Evolutionary conservation across 352 stramenopile genomes (phyloP), one percentile per base, ranked within the genome.

Genomic region (Phytophthora podocarpi): DNA sequence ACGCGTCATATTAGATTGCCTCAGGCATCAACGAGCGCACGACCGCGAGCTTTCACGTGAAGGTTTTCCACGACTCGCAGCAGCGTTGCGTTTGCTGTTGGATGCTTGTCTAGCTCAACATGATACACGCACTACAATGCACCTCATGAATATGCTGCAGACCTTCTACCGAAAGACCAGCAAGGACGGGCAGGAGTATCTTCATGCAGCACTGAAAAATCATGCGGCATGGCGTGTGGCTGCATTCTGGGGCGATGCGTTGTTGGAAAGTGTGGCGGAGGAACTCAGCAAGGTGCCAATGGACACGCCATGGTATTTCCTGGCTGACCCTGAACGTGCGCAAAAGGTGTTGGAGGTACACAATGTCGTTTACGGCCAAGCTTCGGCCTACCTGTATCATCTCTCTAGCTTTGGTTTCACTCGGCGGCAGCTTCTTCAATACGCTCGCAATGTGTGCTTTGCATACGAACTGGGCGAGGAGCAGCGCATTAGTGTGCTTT

Each of bases 61-160:
- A 21, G 86, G 86, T 0, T 95, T 83, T 46, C 64, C 71, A 31
- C 73, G 82, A 47, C 70, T 95, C 7, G 55, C 74, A 1, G 65
- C 66, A 1, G 77, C 83, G 2, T 43, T 95, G 32, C 76, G 70
- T 27, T 59, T 95, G 13, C 36, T 95, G 20, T 51, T 95, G 21
- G 70, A 90, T 56, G 84, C 82, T 0, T 87, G 80, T 51, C 56
- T 79, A 10, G 77, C 90, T 45, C 67, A 73, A 20, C 71, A 89
- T 32, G 86, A 95, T 51, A 90, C 69, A 12, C 80, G 75, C 21
- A 87, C 70, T 0, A 85, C 76, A 53, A 90, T 87, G 49, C 73
- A 82, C 20, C 64, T 95, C 4, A 92, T 95, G 83, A 93, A 95
- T 58, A 85, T 95, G 83, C 52, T 89, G 16, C 86, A 95, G 59